phyloP scores from a whole-genome alignment of 108 stramenopile genomes.

The Asterionellopsis glacialis region DNA sequence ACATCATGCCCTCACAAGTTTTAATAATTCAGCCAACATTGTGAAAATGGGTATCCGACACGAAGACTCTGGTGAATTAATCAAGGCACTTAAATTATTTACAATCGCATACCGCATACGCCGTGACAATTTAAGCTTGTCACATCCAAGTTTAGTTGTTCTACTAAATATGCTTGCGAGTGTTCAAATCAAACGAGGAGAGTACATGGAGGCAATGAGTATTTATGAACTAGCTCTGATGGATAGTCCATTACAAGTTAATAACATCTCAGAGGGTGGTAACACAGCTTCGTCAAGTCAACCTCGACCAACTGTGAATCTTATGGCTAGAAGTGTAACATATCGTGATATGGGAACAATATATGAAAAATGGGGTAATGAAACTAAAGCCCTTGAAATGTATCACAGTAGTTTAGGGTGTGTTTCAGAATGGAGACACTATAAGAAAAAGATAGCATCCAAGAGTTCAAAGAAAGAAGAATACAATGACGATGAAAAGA shows the following conservation, averaged over 20 bases:
- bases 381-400: slow-evolving; percentile 63
- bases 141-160: slow-evolving; percentile 70
- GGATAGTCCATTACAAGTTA: slow-evolving; percentile 22
- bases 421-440: slow-evolving; percentile 26
- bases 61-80: slow-evolving; percentile 52
- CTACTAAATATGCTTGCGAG: slow-evolving; percentile 80
- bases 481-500: background rate
- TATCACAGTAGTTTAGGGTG: slow-evolving; percentile 82
- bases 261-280: background rate
- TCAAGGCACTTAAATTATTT: slow-evolving; percentile 78
- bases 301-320: background rate
- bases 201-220: slow-evolving; percentile 71
- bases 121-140: slow-evolving; percentile 52
- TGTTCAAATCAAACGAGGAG: slow-evolving; percentile 73
- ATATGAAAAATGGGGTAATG: slow-evolving; percentile 56
- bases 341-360: slow-evolving; percentile 83
- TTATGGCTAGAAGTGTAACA: slow-evolving; percentile 56
- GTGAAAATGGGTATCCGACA: slow-evolving; percentile 79
- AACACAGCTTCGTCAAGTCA: slow-evolving; percentile 2
- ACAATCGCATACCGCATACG: slow-evolving; percentile 86
- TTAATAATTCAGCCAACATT: slow-evolving; percentile 72
- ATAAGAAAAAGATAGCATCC: background rate
- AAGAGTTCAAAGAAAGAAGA: background rate
- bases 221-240: slow-evolving; percentile 68
- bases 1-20: slow-evolving; percentile 58